phyloP scores from a whole-genome alignment of 306 rosid genomes.

The Quercus rubra region DNA sequence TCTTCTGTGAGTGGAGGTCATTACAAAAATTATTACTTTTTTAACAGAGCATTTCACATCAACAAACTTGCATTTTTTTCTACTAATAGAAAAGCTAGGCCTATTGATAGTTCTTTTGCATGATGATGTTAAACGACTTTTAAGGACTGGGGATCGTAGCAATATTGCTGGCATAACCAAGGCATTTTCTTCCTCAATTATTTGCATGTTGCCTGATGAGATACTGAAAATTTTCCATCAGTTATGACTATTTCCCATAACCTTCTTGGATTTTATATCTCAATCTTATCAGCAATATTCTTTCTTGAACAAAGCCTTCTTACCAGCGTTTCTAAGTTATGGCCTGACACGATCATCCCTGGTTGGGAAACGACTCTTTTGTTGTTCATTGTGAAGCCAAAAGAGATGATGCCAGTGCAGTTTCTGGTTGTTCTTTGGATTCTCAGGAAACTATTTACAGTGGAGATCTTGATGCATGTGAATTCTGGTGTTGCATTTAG shows the following conservation, averaged over 20 bases:
- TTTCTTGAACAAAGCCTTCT: slow-evolving; percentile 27
- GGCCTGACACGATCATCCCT: slow-evolving; percentile 49
- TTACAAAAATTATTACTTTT: slow-evolving; percentile 56
- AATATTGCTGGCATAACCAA: slow-evolving; percentile 37
- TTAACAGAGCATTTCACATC: slow-evolving; percentile 35
- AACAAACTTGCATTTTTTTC: slow-evolving; percentile 22
- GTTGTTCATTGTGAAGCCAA: slow-evolving; percentile 17
- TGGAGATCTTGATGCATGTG: slow-evolving; percentile 31
- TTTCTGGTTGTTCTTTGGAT: slow-evolving; percentile 19
- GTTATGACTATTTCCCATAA: slow-evolving; percentile 33
- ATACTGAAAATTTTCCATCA: slow-evolving; percentile 32
- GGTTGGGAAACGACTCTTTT: slow-evolving; percentile 55
- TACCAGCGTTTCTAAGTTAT: slow-evolving; percentile 48
- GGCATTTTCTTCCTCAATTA: slow-evolving; percentile 50
- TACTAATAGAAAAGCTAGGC: slow-evolving; percentile 22
- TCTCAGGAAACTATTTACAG: slow-evolving; percentile 21
- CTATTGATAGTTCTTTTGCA: slow-evolving; percentile 42
- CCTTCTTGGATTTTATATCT: slow-evolving; percentile 46
- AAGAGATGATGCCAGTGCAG: slow-evolving; percentile 19
- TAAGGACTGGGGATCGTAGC: slow-evolving; percentile 25
- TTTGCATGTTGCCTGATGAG: slow-evolving; percentile 36
- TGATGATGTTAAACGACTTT: slow-evolving; percentile 33
- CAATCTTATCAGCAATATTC: slow-evolving; percentile 35
- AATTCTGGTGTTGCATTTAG: slow-evolving; percentile 50
- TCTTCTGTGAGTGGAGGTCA: slow-evolving; percentile 65